Evolutionary conservation across 192 early-diverging fungal species (phyloP), one percentile per base, ranked within the genome.

Genomic region (Mortierella alpina): DNA sequence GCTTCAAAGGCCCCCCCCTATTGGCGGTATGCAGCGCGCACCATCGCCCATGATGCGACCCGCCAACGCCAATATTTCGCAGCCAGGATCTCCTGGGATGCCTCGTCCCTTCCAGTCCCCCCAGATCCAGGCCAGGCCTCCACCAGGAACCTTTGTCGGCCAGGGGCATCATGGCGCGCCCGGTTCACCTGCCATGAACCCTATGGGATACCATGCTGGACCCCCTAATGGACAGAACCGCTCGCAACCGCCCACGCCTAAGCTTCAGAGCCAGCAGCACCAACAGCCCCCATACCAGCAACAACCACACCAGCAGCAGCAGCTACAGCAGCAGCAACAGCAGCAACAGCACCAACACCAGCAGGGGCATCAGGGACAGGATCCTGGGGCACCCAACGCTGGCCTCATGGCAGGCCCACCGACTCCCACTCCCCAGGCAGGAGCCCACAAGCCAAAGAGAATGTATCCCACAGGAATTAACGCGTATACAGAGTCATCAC

Each of bases 381-480:
- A 59, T 52, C 75, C 42, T 58, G 62, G 53, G 40, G 54, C 22
- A 39, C 56, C 48, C 20, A 69, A 60, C 46, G 8, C 40, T 39
- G 52, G 70, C 58, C 11, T 57, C 46, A 54, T 80, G 41, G 64
- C 77, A 6, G 70, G 65, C 10, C 69, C 70, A 39, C 58, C 77
- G 0, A 67, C 84, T 2, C 57, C 73, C 10, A 72, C 73, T 1
- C 70, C 78, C 8, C 68, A 67, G 13, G 54, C 63, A 41, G 66
- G 66, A 52, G 15, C 73, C 10, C 84, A 83, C 51, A 82, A 84
- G 59, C 68, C 80, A 23, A 89, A 89, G 72, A 65, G 88, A 56
- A 73, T 85, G 75, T 89, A 89, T 70, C 88, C 88, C 17, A 75
- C 86, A 5, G 82, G 87, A 52, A 88, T 85, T 41, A 71, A 84